Evolutionary conservation across 164 flowering plant genomes (phyloP).

Genomic region (Kingdonia uniflora): DNA sequence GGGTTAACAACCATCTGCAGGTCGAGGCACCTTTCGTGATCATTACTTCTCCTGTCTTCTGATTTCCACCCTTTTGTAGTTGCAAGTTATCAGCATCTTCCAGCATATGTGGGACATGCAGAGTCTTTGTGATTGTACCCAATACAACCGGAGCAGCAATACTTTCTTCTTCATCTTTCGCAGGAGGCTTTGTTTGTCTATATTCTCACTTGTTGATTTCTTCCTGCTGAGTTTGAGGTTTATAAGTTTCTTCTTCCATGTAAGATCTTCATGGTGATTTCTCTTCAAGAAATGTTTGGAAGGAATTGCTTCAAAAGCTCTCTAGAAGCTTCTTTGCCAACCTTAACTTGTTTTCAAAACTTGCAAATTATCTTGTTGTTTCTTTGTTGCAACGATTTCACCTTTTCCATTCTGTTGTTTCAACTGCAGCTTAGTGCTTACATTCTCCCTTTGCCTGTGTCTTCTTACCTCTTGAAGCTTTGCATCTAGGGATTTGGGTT

Average conservation of each 20-base stretch:
- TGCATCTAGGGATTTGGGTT: constrained; percentile 16
- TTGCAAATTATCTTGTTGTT: constrained; percentile 21
- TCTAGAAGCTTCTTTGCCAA: constrained; percentile 14
- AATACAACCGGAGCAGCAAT: constrained; percentile 7
- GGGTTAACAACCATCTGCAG: constrained; percentile 11
- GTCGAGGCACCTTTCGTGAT: constrained; percentile 14
- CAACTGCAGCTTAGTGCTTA: constrained; percentile 15
- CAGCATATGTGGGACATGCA: constrained; percentile 7
- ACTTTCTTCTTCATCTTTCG: constrained; percentile 8
- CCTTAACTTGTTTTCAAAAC: constrained; percentile 7
- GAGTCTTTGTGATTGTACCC: constrained; percentile 11
- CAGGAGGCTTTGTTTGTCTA: constrained; percentile 13
- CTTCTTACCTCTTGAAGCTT: constrained; percentile 18
- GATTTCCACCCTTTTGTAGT: constrained; percentile 16
- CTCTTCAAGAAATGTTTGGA: constrained; percentile 9
- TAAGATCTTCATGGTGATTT: constrained; percentile 15
- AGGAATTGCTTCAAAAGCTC: constrained; percentile 12
- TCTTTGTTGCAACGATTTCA: constrained; percentile 3
- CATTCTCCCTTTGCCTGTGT: constrained; percentile 18
- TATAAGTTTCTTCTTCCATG: neutral
- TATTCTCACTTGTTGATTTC: constrained; percentile 11
- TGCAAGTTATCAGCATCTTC: constrained; percentile 10
- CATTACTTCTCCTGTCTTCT: constrained; percentile 22
- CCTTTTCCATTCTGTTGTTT: constrained; percentile 22
- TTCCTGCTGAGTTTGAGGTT: constrained; percentile 10